A percentile compares a stretch with the other conserved stretches of the same genome.
phyloP scores from a whole-genome alignment of 805 yeast species.

The Candida manassasensis region DNA sequence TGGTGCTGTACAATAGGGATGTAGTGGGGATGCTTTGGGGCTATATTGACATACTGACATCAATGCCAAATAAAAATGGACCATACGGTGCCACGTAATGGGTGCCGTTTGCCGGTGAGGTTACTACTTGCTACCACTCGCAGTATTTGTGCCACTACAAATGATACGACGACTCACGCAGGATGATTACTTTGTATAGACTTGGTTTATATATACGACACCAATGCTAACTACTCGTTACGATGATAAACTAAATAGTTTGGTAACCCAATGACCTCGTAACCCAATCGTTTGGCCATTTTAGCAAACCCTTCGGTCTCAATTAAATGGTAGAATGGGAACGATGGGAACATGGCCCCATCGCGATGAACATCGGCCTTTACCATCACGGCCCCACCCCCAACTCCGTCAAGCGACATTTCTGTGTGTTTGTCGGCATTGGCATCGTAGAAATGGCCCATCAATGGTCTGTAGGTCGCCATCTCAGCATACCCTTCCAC shows the following conservation, averaged over 20 bases:
- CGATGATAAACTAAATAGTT: constrained; percentile 89
- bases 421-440: constrained; percentile 59
- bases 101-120: too few relatives aligned
- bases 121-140: too few relatives aligned
- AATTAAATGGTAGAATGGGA: constrained; percentile 93
- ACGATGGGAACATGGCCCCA: constrained; percentile 99
- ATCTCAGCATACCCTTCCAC: constrained; percentile 93
- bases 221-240: too few relatives aligned
- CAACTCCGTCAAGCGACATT: constrained; percentile 93
- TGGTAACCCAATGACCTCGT: constrained; percentile 88
- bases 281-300: constrained; percentile 93
- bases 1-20: too few relatives aligned
- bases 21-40: too few relatives aligned
- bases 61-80: too few relatives aligned
- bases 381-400: constrained; percentile 94
- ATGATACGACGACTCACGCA: too few relatives aligned
- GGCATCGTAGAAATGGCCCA: constrained; percentile 82
- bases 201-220: too few relatives aligned
- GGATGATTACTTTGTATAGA: too few relatives aligned
- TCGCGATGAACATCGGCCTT: constrained; percentile 98
- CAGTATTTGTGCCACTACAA: too few relatives aligned
- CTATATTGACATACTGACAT: too few relatives aligned
- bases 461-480: constrained; percentile 90
- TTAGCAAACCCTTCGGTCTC: constrained; percentile 99
- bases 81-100: too few relatives aligned